phyloP scores from a whole-genome alignment of 352 stramenopile genomes.

The Globisporangium spiculum region DNA sequence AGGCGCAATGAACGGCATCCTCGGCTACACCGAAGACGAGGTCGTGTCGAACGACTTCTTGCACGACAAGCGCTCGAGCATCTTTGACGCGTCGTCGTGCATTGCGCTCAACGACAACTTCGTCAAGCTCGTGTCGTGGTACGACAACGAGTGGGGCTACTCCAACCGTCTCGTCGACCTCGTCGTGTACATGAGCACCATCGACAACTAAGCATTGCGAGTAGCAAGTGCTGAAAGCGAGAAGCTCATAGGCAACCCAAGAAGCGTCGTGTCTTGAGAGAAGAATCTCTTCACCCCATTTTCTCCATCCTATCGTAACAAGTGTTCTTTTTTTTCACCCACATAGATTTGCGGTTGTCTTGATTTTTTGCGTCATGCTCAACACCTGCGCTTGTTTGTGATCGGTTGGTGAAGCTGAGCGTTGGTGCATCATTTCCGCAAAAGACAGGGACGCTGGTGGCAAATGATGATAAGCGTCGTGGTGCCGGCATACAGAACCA shows the following conservation, averaged over 20 bases:
- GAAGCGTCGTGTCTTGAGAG: neutral
- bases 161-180: conserved; percentile 86
- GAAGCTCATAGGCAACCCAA: neutral
- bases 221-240: neutral
- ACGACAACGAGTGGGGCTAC: conserved; percentile 95
- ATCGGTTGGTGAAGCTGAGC: too few species aligned
- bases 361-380: too few species aligned
- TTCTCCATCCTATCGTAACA: conserved; percentile 10
- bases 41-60: conserved; percentile 98
- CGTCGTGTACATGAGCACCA: conserved; percentile 43
- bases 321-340: neutral
- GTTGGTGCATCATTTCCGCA: too few species aligned
- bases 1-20: conserved; percentile 94
- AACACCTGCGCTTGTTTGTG: too few species aligned
- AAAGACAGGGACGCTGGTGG: too few species aligned
- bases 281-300: neutral
- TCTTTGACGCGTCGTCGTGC: conserved; percentile 94
- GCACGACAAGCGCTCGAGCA: conserved; percentile 92
- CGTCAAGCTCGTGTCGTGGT: conserved; percentile 95
- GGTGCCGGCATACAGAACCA: too few species aligned
- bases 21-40: conserved; percentile 97
- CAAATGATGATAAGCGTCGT: too few species aligned
- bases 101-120: conserved; percentile 95
- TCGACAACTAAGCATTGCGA: conserved; percentile 37
- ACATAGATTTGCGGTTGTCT: too few species aligned